phyloP scores from a whole-genome alignment of 495 filamentous ascomycete species.

The Neurospora sp. region DNA sequence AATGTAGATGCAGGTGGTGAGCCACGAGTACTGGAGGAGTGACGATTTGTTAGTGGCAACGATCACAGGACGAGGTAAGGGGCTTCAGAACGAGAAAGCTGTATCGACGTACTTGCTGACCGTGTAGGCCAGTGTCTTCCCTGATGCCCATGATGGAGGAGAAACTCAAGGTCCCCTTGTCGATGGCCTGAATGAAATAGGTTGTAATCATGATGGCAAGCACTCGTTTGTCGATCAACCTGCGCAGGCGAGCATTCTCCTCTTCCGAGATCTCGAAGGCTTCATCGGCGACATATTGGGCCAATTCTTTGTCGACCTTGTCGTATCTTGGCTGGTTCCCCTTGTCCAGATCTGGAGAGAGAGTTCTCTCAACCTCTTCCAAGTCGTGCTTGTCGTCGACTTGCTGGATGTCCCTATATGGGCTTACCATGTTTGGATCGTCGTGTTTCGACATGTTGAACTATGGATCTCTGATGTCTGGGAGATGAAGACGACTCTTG shows the following conservation, averaged over 20 bases:
- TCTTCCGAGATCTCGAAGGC: constrained; percentile 43
- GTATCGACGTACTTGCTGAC: constrained; percentile 30
- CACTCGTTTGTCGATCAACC: constrained; percentile 39
- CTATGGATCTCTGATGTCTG: not conserved
- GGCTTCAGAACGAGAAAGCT: not conserved
- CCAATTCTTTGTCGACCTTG: constrained; percentile 54
- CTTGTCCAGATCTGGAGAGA: constrained; percentile 24
- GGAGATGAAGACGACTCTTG: not conserved
- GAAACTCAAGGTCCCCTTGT: constrained; percentile 62
- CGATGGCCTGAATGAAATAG: constrained; percentile 65
- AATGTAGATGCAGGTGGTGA: constrained; percentile 47
- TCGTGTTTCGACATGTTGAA: not conserved
- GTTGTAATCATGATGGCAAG: constrained; percentile 44
- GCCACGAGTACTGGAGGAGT: constrained; percentile 32
- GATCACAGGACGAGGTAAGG: not conserved
- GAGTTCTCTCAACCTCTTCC: constrained; percentile 39
- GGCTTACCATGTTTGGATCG: not conserved
- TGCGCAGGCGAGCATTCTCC: constrained; percentile 43
- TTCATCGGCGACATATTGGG: constrained; percentile 46
- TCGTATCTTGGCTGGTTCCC: constrained; percentile 40
- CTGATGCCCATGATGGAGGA: constrained; percentile 60
- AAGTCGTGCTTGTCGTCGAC: constrained; percentile 27
- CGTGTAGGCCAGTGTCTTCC: constrained; percentile 42
- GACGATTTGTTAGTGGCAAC: not conserved
- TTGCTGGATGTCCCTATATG: not conserved